A percentile compares a stretch with the other conserved stretches of the same genome.
Conservation (phyloP, 2,329 filamentous ascomycete species). For the Phialemoniopsis sp. region DNA sequence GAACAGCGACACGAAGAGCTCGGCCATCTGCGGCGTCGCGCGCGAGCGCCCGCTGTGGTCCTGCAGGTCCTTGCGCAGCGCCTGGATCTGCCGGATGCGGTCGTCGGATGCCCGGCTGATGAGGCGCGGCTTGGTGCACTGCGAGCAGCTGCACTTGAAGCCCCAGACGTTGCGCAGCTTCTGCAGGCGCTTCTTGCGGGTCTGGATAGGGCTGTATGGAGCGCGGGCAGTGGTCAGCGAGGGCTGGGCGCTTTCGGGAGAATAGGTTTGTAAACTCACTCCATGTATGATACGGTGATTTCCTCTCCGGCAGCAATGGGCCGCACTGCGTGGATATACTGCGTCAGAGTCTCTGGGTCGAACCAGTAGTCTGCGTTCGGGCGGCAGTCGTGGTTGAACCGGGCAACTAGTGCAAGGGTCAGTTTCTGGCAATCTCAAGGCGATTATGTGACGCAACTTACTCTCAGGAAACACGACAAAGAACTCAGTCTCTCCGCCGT, state of each 20-base stretch:
- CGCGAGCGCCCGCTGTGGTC: conserved; percentile 21
- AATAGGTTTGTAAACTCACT: conserved; percentile 16
- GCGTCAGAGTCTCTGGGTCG: conserved; percentile 29
- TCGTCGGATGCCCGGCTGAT: conserved; percentile 26
- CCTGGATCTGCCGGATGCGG: conserved; percentile 27
- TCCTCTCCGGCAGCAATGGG: conserved; percentile 36
- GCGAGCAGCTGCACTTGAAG: conserved; percentile 33
- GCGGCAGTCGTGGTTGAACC: conserved; percentile 40
- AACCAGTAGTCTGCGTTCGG: conserved; percentile 39
- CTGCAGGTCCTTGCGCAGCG: conserved; percentile 21
- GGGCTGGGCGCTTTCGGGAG: no score
- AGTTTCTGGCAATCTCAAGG: no score
- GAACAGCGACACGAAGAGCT: conserved; percentile 31
- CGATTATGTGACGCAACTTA: conserved; percentile 11
- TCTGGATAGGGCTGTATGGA: conserved; percentile 22
- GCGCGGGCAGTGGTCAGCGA: no score
- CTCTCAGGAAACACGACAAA: conserved; percentile 33
- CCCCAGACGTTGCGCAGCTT: conserved; percentile 29
- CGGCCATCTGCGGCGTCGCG: conserved; percentile 29
- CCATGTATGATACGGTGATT: conserved; percentile 37
- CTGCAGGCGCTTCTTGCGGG: conserved; percentile 19
- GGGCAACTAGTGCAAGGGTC: no score
- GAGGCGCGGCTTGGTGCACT: conserved; percentile 23
- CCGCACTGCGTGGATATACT: conserved; percentile 31
- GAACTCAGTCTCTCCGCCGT: conserved; percentile 15